Conservation (phyloP, 2,329 filamentous ascomycete genomes). For the Celoporthe dispersa region DNA sequence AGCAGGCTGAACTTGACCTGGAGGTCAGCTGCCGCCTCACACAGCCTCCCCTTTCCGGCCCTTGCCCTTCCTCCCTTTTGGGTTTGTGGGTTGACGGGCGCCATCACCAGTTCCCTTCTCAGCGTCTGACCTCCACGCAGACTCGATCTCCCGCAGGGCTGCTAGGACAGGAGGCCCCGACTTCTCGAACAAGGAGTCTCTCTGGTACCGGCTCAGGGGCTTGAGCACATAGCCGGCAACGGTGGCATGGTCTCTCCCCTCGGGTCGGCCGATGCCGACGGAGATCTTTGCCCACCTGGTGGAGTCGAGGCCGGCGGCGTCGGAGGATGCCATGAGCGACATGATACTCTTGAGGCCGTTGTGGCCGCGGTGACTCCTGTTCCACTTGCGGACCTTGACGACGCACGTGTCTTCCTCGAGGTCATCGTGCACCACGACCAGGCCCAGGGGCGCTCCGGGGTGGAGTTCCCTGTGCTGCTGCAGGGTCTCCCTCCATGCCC, state of each 20-base stretch:
- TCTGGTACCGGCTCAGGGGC: conserved; percentile 62
- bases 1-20: neutral
- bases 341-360: conserved; percentile 75
- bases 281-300: conserved; percentile 65
- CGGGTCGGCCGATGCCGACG: conserved; percentile 86
- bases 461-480: conserved; percentile 35
- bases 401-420: conserved; percentile 73
- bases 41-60: neutral
- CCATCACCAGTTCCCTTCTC: conserved; percentile 2
- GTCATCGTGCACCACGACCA: conserved; percentile 90
- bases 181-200: conserved; percentile 53
- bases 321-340: conserved; percentile 47
- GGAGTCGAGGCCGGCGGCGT: conserved; percentile 40
- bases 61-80: conserved; percentile 13
- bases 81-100: neutral
- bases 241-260: conserved; percentile 64
- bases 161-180: conserved; percentile 57
- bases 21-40: neutral
- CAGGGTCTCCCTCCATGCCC: conserved; percentile 65
- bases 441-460: conserved; percentile 39
- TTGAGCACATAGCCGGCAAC: conserved; percentile 80
- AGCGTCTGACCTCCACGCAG: conserved; percentile 38
- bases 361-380: conserved; percentile 69
- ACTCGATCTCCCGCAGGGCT: conserved; percentile 52
- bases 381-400: conserved; percentile 67